Evolutionary conservation across 768 basidiomycete species (phyloP).

Genomic region (Trametes gibbosa): DNA sequence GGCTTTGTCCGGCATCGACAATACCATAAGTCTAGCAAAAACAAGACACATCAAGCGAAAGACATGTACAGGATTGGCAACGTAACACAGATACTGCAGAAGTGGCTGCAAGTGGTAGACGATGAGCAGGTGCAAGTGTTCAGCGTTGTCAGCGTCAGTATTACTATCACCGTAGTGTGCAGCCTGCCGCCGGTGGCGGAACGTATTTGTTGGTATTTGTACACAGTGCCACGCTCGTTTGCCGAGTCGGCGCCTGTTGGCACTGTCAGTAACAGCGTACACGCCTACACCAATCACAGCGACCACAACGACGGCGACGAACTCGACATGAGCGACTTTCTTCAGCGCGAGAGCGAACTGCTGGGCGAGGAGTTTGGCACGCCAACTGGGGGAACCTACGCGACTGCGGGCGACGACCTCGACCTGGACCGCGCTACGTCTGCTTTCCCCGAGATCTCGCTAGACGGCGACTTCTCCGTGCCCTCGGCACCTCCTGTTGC

Average conservation of each 20-base stretch:
- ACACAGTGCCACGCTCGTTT: neutral
- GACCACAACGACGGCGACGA: neutral
- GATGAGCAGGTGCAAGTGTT: too few species aligned
- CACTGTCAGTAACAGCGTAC: neutral
- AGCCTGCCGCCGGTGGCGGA: neutral
- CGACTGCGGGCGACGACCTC: slow-evolving; percentile 49
- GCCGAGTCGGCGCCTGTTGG: neutral
- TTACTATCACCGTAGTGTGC: too few species aligned
- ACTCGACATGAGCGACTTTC: slow-evolving; percentile 34
- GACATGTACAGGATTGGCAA: too few species aligned
- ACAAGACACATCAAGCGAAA: too few species aligned
- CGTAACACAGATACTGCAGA: too few species aligned
- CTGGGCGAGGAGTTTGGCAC: slow-evolving; percentile 33
- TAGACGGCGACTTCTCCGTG: slow-evolving; percentile 62
- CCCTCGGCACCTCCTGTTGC: slow-evolving; percentile 31
- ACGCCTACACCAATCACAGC: neutral
- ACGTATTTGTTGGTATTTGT: slow-evolving; percentile 4
- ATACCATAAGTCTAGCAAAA: too few species aligned
- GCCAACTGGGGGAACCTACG: slow-evolving; percentile 29
- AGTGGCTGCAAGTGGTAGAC: too few species aligned
- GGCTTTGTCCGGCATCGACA: too few species aligned
- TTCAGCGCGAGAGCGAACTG: slow-evolving; percentile 34
- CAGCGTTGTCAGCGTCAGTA: too few species aligned
- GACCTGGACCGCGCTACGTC: slow-evolving; percentile 82
- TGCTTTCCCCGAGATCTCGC: slow-evolving; percentile 81